Base-by-base conservation (phyloP, 2,329 filamentous ascomycete species). In the Aspergillus versicolor region DNA sequence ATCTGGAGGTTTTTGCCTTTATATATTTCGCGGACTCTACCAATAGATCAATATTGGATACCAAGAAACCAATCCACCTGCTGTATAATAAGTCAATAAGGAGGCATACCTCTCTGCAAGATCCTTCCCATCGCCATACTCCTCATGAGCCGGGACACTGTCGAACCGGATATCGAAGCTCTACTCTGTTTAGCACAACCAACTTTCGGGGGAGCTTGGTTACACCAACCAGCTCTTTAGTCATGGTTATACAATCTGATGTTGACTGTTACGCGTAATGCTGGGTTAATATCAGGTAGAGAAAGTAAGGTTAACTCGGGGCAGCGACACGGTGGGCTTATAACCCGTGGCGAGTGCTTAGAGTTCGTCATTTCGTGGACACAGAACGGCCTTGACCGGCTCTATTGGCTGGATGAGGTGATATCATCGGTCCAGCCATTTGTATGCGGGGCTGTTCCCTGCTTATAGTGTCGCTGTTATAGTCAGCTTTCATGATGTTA, bases 1-100 rank as follows among this genome's bases (percentile, higher is more conserved):
- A 67, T 55, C 5, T 59, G n/a, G 2, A 66, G 46, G 4, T 57
- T 12, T 37, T 51, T 56, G 22, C 54, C 63, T 11, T 57, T 44
- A 21, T 57, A 57, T n/a, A 57, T 57, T 5, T 53, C 38, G 19
- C 55, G 55, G 27, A 57, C 44, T 42, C 21, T 21, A 21, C 4
- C 21, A 21, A 21, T 21, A 4, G 21, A 21, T 21, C 21, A 21
- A 21, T 21, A 21, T 21, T 21, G 21, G 17, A 19, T 19, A 19
- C 17, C 17, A 19, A 19, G 17, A 19, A 19, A 19, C 17, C 17
- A 19, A 19, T 19, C 17, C 17, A 19, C 17, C 17, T 19, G 17
- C 17, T 19, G 17, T 19, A 19, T 19, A 19, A 19, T 19, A 19
- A 24, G 2, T 9, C 40, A 21, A 34, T 12, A 21, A 19, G 37